Evolutionary conservation across 1,139 yeast genomes (phyloP).

Genomic region (Yamadazyma jaroonii): DNA sequence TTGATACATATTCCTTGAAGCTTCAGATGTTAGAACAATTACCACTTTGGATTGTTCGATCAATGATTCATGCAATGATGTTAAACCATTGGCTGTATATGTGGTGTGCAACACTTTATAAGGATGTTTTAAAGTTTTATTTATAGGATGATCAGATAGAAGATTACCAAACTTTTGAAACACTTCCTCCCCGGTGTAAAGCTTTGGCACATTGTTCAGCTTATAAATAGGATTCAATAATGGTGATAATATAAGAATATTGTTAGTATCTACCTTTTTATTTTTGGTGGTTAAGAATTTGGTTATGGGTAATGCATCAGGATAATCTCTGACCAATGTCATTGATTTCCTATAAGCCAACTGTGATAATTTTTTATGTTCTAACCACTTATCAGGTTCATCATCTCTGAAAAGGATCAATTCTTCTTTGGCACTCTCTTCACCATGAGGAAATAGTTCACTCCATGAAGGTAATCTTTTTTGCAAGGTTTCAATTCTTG

Average conservation of each 20-base stretch:
- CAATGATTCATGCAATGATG: slow-evolving; percentile 54
- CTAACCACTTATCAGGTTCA: slow-evolving; percentile 34
- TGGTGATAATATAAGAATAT: slow-evolving; percentile 53
- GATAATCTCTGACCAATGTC: slow-evolving; percentile 56
- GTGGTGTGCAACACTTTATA: slow-evolving; percentile 59
- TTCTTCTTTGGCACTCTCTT: slow-evolving; percentile 27
- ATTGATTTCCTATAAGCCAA: slow-evolving; percentile 53
- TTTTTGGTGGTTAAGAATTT: slow-evolving; percentile 22
- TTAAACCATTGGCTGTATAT: slow-evolving; percentile 64
- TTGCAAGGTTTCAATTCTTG: slow-evolving; percentile 47
- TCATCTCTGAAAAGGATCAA: slow-evolving; percentile 24
- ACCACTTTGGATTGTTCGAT: slow-evolving; percentile 56
- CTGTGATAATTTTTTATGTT: slow-evolving; percentile 45
- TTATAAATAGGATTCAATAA: slow-evolving; percentile 46
- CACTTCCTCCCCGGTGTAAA: slow-evolving; percentile 56
- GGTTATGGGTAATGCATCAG: slow-evolving; percentile 51
- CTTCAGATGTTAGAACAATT: slow-evolving; percentile 60
- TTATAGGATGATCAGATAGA: slow-evolving; percentile 34
- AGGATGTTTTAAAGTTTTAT: slow-evolving; percentile 18
- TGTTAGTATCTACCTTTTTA: slow-evolving; percentile 19
- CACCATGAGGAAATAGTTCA: slow-evolving; percentile 41
- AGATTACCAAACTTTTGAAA: slow-evolving; percentile 49
- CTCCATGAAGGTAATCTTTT: slow-evolving; percentile 46
- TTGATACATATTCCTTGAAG: slow-evolving; percentile 62
- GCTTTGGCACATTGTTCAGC: slow-evolving; percentile 15